phyloP scores from a whole-genome alignment of 768 basidiomycete species.

The Pleurotus cornucopiae region DNA sequence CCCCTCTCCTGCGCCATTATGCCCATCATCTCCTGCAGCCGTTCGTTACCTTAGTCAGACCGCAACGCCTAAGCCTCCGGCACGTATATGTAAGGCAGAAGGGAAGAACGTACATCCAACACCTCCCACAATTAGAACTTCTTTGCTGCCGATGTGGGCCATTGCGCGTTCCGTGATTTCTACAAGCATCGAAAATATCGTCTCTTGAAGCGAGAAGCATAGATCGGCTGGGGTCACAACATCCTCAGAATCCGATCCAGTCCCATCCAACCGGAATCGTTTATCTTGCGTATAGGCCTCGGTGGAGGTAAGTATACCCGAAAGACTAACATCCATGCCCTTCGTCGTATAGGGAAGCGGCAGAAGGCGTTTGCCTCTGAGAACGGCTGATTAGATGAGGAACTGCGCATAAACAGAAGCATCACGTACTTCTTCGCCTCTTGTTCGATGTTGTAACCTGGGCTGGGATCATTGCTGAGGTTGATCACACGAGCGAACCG shows the following conservation, averaged over 20 bases:
- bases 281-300: slow-evolving; percentile 88
- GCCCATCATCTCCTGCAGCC: slow-evolving; percentile 98
- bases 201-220: slow-evolving; percentile 96
- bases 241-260: slow-evolving; percentile 41
- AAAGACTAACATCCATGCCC: slow-evolving; percentile 96
- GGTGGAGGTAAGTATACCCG: slow-evolving; percentile 85
- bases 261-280: slow-evolving; percentile 55
- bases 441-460: slow-evolving; percentile 97
- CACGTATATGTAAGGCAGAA: not conserved
- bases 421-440: slow-evolving; percentile 79
- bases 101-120: slow-evolving; percentile 83
- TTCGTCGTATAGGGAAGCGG: slow-evolving; percentile 93
- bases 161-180: slow-evolving; percentile 99
- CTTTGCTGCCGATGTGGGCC: slow-evolving; percentile 96
- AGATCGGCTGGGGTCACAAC: slow-evolving; percentile 93
- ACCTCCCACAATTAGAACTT: slow-evolving; percentile 96
- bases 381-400: too few species aligned
- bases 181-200: slow-evolving; percentile 95
- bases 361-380: slow-evolving; percentile 79
- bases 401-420: too few species aligned
- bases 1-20: slow-evolving; percentile 91
- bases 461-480: slow-evolving; percentile 91
- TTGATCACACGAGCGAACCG: slow-evolving; percentile 94
- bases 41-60: slow-evolving; percentile 65
- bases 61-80: not conserved